Evolutionary conservation across 176 grass and related monocot species (phyloP).

Genomic region (Bolboschoenus planiculmis): DNA sequence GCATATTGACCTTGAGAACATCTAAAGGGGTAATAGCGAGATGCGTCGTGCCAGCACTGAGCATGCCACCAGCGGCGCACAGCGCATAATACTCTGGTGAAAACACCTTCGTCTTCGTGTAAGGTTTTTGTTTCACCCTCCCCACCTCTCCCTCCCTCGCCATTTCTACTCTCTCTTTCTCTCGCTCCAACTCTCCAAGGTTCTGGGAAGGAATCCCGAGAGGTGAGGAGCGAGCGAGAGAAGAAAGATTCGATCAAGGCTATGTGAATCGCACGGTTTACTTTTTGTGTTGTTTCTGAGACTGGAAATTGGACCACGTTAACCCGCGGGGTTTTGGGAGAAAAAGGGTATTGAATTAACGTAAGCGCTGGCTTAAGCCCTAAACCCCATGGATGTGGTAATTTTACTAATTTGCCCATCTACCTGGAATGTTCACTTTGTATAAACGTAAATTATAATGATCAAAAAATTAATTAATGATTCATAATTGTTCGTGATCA

Average conservation of each 20-base stretch:
- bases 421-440: not conserved
- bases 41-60: slow-evolving; percentile 79
- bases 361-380: slow-evolving; percentile 21
- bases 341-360: not conserved
- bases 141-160: slow-evolving; percentile 17
- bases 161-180: slow-evolving; percentile 23
- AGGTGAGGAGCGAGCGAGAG: not conserved
- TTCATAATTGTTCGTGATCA: not conserved
- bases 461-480: not conserved
- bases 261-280: no score
- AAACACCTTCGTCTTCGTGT: slow-evolving; percentile 56
- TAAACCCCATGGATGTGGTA: slow-evolving; percentile 23
- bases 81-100: slow-evolving; percentile 91
- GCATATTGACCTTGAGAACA: slow-evolving; percentile 98
- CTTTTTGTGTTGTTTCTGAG: slow-evolving; percentile 33
- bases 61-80: slow-evolving; percentile 80
- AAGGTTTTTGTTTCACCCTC: not conserved
- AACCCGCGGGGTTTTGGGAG: not conserved
- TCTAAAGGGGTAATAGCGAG: slow-evolving; percentile 91
- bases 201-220: slow-evolving; percentile 16
- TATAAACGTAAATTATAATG: not conserved
- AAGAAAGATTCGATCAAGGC: slow-evolving; percentile 2
- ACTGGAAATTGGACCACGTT: slow-evolving; percentile 57
- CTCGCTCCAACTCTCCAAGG: not conserved
- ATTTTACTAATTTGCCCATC: slow-evolving; percentile 21